Conservation (phyloP, 2,329 filamentous ascomycete species). For the Aspergillus transmontanensis region DNA sequence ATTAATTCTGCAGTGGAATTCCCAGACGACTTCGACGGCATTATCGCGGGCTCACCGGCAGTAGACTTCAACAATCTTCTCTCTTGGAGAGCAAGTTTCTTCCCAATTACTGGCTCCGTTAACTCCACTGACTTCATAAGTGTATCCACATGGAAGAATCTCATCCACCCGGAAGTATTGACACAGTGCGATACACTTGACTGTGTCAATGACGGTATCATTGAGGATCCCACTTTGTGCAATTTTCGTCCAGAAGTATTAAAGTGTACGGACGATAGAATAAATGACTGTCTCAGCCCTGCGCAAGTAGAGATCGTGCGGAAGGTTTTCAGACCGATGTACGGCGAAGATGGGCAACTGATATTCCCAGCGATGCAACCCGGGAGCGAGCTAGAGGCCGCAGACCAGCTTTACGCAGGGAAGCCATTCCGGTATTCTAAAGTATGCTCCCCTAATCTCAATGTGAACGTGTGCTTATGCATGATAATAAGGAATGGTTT, state of each 20-base stretch:
- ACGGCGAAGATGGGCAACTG: slow-evolving; percentile 19
- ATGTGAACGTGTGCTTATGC: neutral
- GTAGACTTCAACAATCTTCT: slow-evolving; percentile 45
- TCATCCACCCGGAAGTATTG: slow-evolving; percentile 49
- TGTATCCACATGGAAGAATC: slow-evolving; percentile 40
- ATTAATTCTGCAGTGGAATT: slow-evolving; percentile 9
- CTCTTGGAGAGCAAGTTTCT: slow-evolving; percentile 42
- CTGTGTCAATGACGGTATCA: slow-evolving; percentile 53
- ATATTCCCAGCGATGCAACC: slow-evolving; percentile 21
- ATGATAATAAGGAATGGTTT: slow-evolving; percentile 18
- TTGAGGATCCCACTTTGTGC: slow-evolving; percentile 38
- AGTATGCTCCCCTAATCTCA: neutral
- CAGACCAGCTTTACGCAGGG: slow-evolving; percentile 12
- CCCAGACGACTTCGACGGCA: slow-evolving; percentile 38
- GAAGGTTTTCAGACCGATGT: slow-evolving; percentile 12
- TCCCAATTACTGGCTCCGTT: slow-evolving; percentile 38
- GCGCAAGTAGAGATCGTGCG: slow-evolving; percentile 13
- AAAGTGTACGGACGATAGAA: slow-evolving; percentile 13
- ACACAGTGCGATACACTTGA: slow-evolving; percentile 57
- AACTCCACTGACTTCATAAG: slow-evolving; percentile 23
- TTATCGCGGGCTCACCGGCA: slow-evolving; percentile 46
- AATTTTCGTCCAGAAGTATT: slow-evolving; percentile 11
- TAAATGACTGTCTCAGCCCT: slow-evolving; percentile 23
- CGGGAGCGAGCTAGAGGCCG: slow-evolving; percentile 12
- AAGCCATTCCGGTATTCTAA: slow-evolving; percentile 11